Evolutionary conservation across 768 basidiomycete genomes (phyloP).

Genomic region (Tylopilus sp.): DNA sequence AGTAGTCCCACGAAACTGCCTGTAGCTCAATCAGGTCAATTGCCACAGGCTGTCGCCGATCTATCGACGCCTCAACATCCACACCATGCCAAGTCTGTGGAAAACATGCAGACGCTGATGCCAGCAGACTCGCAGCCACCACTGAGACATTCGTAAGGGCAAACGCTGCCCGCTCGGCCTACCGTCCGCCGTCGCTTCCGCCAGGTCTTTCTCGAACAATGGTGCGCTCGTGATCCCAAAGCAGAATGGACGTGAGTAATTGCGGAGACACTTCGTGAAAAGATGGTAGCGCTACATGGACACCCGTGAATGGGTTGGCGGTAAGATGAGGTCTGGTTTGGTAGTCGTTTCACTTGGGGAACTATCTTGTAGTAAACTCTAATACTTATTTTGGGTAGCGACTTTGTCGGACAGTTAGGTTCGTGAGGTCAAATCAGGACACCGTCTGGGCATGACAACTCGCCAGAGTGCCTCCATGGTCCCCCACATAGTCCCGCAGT

Average conservation of each 20-base stretch:
- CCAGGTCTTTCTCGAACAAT: constrained; percentile 29
- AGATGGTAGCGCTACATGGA: constrained; percentile 14
- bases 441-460: too few species aligned
- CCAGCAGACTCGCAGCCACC: constrained; percentile 23
- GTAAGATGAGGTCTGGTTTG: neutral
- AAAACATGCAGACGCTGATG: neutral
- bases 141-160: constrained; percentile 1
- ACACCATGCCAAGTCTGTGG: constrained; percentile 5
- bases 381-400: too few species aligned
- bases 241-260: constrained; percentile 25
- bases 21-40: neutral
- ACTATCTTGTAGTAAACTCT: too few species aligned
- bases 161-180: constrained; percentile 24
- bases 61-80: constrained; percentile 25
- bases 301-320: constrained; percentile 10
- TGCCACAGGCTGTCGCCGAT: constrained; percentile 4
- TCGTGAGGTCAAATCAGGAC: too few species aligned
- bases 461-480: too few species aligned
- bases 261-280: constrained; percentile 9
- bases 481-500: too few species aligned
- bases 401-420: too few species aligned
- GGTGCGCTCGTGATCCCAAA: constrained; percentile 42
- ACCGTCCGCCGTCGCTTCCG: neutral
- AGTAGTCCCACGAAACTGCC: constrained; percentile 4
- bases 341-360: too few species aligned